Conservation (phyloP, 495 filamentous ascomycete genomes). For the Podospora comata region DNA sequence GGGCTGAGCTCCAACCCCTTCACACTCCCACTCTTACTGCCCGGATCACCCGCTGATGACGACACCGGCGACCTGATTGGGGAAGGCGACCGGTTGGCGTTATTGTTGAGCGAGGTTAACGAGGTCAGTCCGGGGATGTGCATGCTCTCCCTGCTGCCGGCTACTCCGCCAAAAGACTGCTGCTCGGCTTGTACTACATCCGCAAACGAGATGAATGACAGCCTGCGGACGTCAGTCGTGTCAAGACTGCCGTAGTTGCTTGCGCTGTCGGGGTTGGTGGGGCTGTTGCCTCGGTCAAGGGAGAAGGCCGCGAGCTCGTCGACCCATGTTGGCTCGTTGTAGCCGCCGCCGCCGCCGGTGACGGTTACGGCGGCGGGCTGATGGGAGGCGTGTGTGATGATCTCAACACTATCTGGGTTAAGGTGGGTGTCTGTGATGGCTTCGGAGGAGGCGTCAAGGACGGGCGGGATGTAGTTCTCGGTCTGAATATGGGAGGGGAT, state of each 20-base stretch:
- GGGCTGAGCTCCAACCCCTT: constrained; percentile 57
- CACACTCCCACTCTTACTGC: constrained; percentile 62
- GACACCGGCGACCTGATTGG: constrained; percentile 69
- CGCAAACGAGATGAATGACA: constrained; percentile 92
- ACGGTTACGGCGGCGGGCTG: constrained; percentile 68
- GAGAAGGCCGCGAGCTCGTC: constrained; percentile 56
- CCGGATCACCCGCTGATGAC: constrained; percentile 51
- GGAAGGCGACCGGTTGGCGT: constrained; percentile 65
- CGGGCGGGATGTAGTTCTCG: constrained; percentile 88
- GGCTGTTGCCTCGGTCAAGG: constrained; percentile 30
- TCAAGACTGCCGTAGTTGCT: constrained; percentile 73
- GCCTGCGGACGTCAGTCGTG: constrained; percentile 69
- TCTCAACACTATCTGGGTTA: constrained; percentile 80
- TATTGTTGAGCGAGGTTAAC: constrained; percentile 32
- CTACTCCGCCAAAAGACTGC: constrained; percentile 26
- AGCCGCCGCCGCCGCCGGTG: constrained; percentile 43
- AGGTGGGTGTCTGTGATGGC: constrained; percentile 80
- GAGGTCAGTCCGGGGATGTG: constrained; percentile 57
- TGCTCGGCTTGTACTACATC: constrained; percentile 93
- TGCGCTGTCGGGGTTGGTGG: constrained; percentile 49
- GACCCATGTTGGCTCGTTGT: constrained; percentile 42
- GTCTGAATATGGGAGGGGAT: constrained; percentile 87
- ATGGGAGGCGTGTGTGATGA: constrained; percentile 77
- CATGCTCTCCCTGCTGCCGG: constrained; percentile 50
- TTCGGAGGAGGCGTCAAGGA: constrained; percentile 80